Conservation (phyloP, 768 basidiomycete genomes). For the Guyanaporus albipodus region DNA sequence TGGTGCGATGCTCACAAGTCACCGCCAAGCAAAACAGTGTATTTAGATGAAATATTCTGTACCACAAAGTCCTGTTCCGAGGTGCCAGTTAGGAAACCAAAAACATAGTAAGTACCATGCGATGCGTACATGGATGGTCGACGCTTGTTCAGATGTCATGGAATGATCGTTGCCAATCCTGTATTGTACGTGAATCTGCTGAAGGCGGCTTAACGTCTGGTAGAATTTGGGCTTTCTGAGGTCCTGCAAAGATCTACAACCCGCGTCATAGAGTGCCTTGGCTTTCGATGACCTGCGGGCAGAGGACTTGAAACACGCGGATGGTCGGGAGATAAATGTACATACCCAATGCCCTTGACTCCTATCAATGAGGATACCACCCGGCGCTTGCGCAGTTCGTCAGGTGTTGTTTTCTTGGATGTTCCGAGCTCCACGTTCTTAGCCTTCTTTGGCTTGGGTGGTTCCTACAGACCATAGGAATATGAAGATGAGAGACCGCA, state of each 20-base stretch:
- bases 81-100: neutral
- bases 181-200: constrained; percentile 41
- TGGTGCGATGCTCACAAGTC: constrained; percentile 51
- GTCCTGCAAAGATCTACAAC: constrained; percentile 43
- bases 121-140: constrained; percentile 43
- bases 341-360: constrained; percentile 49
- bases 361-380: constrained; percentile 33
- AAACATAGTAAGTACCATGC: neutral
- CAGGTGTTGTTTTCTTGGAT: constrained; percentile 17
- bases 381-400: constrained; percentile 28
- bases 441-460: constrained; percentile 4
- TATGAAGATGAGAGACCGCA: constrained; percentile 4
- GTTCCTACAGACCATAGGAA: constrained; percentile 12
- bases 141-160: constrained; percentile 40
- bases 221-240: constrained; percentile 37
- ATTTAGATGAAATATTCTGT: constrained; percentile 43
- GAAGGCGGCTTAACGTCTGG: constrained; percentile 35
- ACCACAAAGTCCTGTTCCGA: constrained; percentile 45
- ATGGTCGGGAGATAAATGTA: neutral
- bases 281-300: constrained; percentile 30
- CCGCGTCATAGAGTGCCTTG: constrained; percentile 45
- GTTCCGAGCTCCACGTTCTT: neutral
- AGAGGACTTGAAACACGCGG: neutral
- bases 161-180: constrained; percentile 35
- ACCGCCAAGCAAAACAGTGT: constrained; percentile 49